phyloP scores from a whole-genome alignment of 2,329 filamentous ascomycete genomes.

The Exutisphaerella laricina region DNA sequence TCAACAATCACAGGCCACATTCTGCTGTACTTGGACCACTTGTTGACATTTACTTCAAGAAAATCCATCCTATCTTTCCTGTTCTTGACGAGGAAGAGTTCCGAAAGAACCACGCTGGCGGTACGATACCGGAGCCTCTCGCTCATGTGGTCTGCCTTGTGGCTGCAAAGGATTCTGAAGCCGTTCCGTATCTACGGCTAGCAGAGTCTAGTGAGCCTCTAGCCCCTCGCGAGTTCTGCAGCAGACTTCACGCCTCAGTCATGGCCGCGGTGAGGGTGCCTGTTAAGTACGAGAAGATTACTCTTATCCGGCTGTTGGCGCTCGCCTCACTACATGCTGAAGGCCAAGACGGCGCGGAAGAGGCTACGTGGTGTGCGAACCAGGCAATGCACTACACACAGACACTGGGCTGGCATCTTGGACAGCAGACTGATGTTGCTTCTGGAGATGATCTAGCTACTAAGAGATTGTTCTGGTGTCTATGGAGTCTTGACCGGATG shows the following conservation, averaged over 20 bases:
- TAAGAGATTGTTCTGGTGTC: slow-evolving; percentile 46
- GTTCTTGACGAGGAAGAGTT: slow-evolving; percentile 43
- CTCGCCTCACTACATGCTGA: slow-evolving; percentile 45
- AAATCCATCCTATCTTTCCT: slow-evolving; percentile 44
- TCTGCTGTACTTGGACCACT: slow-evolving; percentile 36
- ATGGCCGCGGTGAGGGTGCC: slow-evolving; percentile 39
- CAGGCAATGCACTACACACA: slow-evolving; percentile 48
- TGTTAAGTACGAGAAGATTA: slow-evolving; percentile 42
- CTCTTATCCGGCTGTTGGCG: slow-evolving; percentile 43
- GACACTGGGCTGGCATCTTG: slow-evolving; percentile 45
- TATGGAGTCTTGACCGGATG: slow-evolving; percentile 46
- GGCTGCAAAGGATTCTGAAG: slow-evolving; percentile 43
- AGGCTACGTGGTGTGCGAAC: slow-evolving; percentile 37
- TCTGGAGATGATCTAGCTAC: slow-evolving; percentile 29
- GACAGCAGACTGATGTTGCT: slow-evolving; percentile 23
- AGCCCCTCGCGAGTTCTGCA: slow-evolving; percentile 42
- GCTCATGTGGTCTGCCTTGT: slow-evolving; percentile 45
- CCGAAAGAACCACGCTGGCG: slow-evolving; percentile 33
- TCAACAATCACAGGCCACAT: slow-evolving; percentile 25
- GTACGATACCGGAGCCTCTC: slow-evolving; percentile 36
- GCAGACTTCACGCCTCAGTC: slow-evolving; percentile 40
- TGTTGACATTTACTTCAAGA: slow-evolving; percentile 43
- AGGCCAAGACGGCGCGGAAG: slow-evolving; percentile 44
- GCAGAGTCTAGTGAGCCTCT: slow-evolving; percentile 32
- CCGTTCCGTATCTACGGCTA: slow-evolving; percentile 38